Evolutionary conservation across 2,329 filamentous ascomycete genomes (phyloP), one percentile per base, ranked within the genome.

Genomic region (Orbilia brochopaga): DNA sequence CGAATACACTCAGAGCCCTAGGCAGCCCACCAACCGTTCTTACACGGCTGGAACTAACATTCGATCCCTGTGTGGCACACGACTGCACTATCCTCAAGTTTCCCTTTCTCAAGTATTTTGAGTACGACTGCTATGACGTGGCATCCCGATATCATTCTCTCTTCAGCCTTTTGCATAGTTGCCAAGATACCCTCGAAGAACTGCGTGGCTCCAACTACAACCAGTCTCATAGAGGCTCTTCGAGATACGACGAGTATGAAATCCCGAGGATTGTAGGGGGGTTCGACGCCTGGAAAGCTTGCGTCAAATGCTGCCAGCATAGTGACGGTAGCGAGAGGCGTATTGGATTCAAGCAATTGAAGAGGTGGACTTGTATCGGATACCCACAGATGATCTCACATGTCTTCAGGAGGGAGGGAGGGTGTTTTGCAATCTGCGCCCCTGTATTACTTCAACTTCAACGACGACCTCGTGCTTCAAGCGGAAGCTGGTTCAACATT

Each of bases 101-200:
- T 21, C 62, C 62, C n/a, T 17, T 58, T 11, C 46, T 65, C 0
- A 0, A 23, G 8, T 37, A 58, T 6, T 37, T 65, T n/a, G 40
- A 15, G 13, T 58, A 52, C 24, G 19, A 15, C 4, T 53, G 32
- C n/a, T 50, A 50, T 3, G 6, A 37, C 23, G 35, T 40, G 17
- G 8, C 23, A 2, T 11, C n/a, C 2, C 15, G 46, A 11, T 58
- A 58, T 32, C 62, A 65, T 17, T 13, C 5, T 2, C 19, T 65
- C 8, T 65, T 65, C 21, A 53, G 53, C 17, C 30, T 65, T 4
- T 23, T 65, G 1, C 23, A 50, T 3, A 53, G 54, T n/a, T 65
- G 62, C 17, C 62, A 65, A 32, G 23, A 50, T 5, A 65, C 24
- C 4, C 40, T 65, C 23, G 23, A 46, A 13, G 53, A 44, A 11